Base-by-base conservation (phyloP, 2,329 filamentous ascomycete genomes). In the Monilinia polystroma region DNA sequence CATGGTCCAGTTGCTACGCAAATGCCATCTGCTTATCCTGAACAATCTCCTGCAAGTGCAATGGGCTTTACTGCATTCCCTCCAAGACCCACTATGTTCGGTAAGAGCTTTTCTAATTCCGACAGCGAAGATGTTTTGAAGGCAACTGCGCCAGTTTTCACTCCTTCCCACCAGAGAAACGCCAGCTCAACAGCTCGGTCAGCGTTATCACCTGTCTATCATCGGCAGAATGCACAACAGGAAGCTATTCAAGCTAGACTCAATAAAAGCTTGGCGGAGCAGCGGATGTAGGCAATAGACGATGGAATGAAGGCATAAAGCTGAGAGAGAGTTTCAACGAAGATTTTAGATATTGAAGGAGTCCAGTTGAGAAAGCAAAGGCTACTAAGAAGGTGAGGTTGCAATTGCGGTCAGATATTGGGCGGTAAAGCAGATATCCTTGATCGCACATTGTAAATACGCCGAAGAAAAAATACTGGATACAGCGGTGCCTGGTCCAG, bases 191-290 rank as follows among this genome's bases (percentile, higher is more conserved):
- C 51, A 29, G 29, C 18, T 35, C 60, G 67, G 63, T n/a, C 29
- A 45, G 64, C 68, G 8, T 53, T 72, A 23, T 70, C 67, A 10
- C 68, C 68, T 41, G 43, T 66, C 41, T 64, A 18, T 7, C 38
- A 59, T 20, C 67, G 55, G 35, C 41, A 68, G 14, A 68, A 58
- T 54, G 16, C 64, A 8, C 62, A 64, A 14, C 64, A 66, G 43
- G 56, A 66, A 32, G 32, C 41, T 18, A 11, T 70, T 26, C 69
- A 72, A 41, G 53, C 53, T 1, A 65, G 69, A 62, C 64, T 70
- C 32, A 68, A 69, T 29, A 67, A 56, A 47, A 69, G 66, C 53
- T 63, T 68, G 64, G 45, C 60, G 43, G 43, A 23, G 6, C 43
- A 52, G 52, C 32, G n/a, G 1, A 52, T 59, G n/a, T 49, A 59